phyloP scores from a whole-genome alignment of 192 early-diverging fungal species.

The Backusella sp. region DNA sequence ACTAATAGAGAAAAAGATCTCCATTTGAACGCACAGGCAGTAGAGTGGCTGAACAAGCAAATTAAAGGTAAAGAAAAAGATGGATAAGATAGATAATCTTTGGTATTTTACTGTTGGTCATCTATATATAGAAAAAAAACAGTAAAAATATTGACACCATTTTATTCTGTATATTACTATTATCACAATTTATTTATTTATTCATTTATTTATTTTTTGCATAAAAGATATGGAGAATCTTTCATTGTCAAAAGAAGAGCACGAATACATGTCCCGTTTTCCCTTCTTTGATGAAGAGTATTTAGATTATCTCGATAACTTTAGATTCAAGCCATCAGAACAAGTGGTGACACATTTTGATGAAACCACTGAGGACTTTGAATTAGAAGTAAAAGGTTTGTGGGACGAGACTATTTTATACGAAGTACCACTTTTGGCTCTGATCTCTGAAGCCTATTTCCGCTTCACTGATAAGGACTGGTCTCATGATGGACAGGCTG shows the following conservation, averaged over 20 bases:
- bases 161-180: background rate
- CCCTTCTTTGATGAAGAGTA: conserved; percentile 59
- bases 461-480: conserved; percentile 68
- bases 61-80: conserved; percentile 31
- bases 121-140: background rate
- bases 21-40: conserved; percentile 40
- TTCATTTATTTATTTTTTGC: background rate
- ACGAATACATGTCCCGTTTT: conserved; percentile 39
- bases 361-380: conserved; percentile 24
- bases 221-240: conserved; percentile 44
- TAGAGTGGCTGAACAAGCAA: conserved; percentile 43
- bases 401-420: conserved; percentile 78
- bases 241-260: conserved; percentile 39
- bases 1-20: conserved; percentile 57
- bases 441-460: conserved; percentile 72
- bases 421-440: conserved; percentile 68
- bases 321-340: conserved; percentile 52
- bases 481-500: conserved; percentile 59
- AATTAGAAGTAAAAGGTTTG: conserved; percentile 52
- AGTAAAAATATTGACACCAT: background rate
- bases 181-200: background rate
- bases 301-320: conserved; percentile 56
- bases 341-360: conserved; percentile 42
- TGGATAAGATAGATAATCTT: background rate
- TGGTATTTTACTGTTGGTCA: background rate